phyloP scores from a whole-genome alignment of 352 stramenopile species.

The Phytopythium vexans region DNA sequence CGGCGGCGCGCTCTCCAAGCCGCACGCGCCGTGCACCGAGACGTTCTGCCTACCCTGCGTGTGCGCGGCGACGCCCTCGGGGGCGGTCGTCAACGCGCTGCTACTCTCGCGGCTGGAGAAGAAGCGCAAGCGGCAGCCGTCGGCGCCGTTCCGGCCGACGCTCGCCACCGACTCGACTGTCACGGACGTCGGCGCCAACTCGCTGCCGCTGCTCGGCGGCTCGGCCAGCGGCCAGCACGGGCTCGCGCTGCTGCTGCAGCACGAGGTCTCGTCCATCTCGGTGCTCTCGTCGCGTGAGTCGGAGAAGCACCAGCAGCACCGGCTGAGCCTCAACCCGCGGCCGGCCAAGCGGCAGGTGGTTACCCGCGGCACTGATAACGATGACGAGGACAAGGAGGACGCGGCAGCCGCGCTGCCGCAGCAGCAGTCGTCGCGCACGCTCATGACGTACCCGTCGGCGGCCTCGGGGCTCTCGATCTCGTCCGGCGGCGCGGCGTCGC shows the following conservation, averaged over 20 bases:
- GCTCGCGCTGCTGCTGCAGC: not conserved
- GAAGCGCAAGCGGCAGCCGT: conserved; percentile 37
- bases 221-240: too few relatives aligned
- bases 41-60: conserved; percentile 76
- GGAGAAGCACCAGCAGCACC: conserved; percentile 64
- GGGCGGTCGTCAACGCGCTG: conserved; percentile 61
- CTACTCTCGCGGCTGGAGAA: conserved; percentile 65
- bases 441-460: conserved; percentile 15
- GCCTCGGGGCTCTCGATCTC: conserved; percentile 30
- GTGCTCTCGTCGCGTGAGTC: conserved; percentile 65
- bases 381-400: conserved; percentile 1
- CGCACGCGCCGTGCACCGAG: conserved; percentile 51
- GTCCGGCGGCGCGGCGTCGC: conserved; percentile 35
- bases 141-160: conserved; percentile 28
- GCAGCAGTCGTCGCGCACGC: conserved; percentile 30
- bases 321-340: conserved; percentile 43
- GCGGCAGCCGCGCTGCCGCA: conserved; percentile 67
- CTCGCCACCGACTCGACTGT: conserved; percentile 29
- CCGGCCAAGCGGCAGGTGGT: conserved; percentile 19
- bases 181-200: conserved; percentile 12
- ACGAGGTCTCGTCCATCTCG: conserved; percentile 60
- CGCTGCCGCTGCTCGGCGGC: conserved; percentile 11
- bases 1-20: too few relatives aligned
- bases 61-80: conserved; percentile 58
- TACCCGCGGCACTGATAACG: conserved; percentile 3